These are phyloP conservation scores for Cercophora newfieldiana DNA, from an alignment of 495 filamentous ascomycete genomes.

Conservation along the genomic window DNA sequence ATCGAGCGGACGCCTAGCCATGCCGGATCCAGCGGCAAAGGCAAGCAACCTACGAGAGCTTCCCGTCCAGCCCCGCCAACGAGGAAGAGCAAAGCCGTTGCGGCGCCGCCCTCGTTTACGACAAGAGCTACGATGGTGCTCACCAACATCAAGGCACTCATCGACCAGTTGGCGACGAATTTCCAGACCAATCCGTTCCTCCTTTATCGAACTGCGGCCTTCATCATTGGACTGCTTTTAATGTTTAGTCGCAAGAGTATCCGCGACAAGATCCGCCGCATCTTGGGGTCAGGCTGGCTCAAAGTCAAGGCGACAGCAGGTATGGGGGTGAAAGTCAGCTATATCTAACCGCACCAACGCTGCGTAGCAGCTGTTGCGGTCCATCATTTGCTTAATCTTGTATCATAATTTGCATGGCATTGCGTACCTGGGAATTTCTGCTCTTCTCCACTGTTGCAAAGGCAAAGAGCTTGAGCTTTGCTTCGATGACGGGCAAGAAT, in stretches of 20 bases:
- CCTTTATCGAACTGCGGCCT: slow-evolving; percentile 73
- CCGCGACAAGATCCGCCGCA: slow-evolving; percentile 68
- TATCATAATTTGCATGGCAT: slow-evolving; percentile 13
- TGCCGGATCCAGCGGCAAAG: slow-evolving; percentile 32
- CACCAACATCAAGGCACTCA: slow-evolving; percentile 57
- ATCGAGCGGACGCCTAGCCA: slow-evolving; percentile 49
- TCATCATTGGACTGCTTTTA: slow-evolving; percentile 76
- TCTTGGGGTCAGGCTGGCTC: slow-evolving; percentile 71
- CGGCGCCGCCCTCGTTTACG: slow-evolving; percentile 43
- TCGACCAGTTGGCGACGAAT: slow-evolving; percentile 61
- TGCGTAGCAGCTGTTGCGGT: neutral
- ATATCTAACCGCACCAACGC: slow-evolving; percentile 61
- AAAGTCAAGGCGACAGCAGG: slow-evolving; percentile 84
- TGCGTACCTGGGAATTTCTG: neutral
- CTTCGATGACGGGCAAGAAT: neutral
- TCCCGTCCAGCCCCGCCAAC: slow-evolving; percentile 21
- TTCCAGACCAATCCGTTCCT: slow-evolving; percentile 72
- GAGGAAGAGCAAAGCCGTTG: slow-evolving; percentile 35
- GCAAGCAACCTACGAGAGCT: slow-evolving; percentile 22
- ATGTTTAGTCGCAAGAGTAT: slow-evolving; percentile 74
- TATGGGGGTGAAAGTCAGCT: slow-evolving; percentile 97
- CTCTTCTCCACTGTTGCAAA: neutral
- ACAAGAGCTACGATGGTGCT: slow-evolving; percentile 52
- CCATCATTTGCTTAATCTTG: neutral
- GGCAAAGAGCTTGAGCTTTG: neutral